These are phyloP conservation scores for Tranzscheliella williamsii DNA, from an alignment of 1,284 basidiomycete species.

Conservation along the genomic window DNA sequence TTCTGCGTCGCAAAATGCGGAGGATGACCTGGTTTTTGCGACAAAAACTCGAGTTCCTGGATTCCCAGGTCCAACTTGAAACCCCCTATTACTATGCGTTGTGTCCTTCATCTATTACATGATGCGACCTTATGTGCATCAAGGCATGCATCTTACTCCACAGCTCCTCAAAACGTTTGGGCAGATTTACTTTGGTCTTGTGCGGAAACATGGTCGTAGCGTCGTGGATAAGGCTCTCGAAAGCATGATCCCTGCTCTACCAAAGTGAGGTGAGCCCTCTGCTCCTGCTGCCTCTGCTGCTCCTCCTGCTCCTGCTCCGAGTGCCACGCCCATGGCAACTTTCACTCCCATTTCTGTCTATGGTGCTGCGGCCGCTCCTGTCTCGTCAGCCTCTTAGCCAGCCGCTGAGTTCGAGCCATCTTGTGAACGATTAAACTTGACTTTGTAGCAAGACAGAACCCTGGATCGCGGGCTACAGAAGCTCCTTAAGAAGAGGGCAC, in stretches of 20 bases:
- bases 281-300: constrained; percentile 16
- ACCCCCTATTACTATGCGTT: no score
- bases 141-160: no score
- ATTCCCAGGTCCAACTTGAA: no score
- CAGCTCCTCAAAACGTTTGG: constrained; percentile 92
- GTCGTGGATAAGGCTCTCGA: constrained; percentile 86
- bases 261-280: constrained; percentile 63
- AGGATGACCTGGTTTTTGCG: no score
- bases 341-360: no score
- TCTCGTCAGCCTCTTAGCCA: constrained; percentile 5
- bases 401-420: constrained; percentile 62
- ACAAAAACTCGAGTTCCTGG: no score
- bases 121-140: no score
- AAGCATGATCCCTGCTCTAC: constrained; percentile 85
- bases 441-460: constrained; percentile 76
- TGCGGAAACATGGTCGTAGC: constrained; percentile 74
- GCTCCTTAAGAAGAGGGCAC: constrained; percentile 68
- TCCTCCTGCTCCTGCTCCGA: neutral
- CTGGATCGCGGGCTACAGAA: constrained; percentile 87
- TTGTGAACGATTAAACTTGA: constrained; percentile 89
- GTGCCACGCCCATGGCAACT: constrained; percentile 48
- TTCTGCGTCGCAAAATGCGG: no score
- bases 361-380: neutral
- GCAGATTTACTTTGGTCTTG: constrained; percentile 89
- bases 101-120: no score